A percentile compares a stretch with the other conserved stretches of the same genome.
Conservation (phyloP, 2,329 filamentous ascomycete species). For the Phialocephala sp. region DNA sequence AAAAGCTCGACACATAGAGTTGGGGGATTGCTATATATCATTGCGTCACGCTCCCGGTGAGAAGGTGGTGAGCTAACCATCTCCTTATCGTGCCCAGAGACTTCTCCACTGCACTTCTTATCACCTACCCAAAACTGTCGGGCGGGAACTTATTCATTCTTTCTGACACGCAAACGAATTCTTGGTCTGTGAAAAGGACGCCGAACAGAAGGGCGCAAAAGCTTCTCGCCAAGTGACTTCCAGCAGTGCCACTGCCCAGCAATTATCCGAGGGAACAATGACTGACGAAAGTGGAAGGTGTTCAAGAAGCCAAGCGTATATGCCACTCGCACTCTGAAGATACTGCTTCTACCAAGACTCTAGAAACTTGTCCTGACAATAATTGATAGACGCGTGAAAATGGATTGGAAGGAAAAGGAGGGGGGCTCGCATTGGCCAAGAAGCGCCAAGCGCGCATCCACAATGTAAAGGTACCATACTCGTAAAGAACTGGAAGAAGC, state of each 20-base stretch:
- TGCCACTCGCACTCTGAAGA: background rate
- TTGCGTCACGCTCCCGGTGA: too few species aligned
- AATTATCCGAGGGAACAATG: background rate
- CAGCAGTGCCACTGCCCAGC: constrained; percentile 1
- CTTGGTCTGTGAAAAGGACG: background rate
- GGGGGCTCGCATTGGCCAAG: constrained; percentile 2
- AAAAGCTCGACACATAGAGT: background rate
- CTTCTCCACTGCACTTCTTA: background rate
- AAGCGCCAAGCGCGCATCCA: background rate
- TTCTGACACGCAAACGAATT: background rate
- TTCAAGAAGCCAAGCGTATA: background rate
- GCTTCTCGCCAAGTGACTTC: background rate
- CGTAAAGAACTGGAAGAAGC: too few species aligned
- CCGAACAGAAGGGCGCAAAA: background rate
- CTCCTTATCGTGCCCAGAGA: constrained; percentile 4
- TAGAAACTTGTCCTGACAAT: background rate
- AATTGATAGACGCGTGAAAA: background rate
- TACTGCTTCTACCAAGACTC: background rate
- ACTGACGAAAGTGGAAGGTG: background rate
- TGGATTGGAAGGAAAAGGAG: constrained; percentile 2
- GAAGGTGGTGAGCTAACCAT: background rate
- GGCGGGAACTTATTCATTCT: background rate
- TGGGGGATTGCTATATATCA: background rate
- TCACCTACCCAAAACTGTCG: constrained; percentile 6
- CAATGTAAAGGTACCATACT: too few species aligned